Conservation (phyloP, 164 flowering plant species). For the Annona squamosa region DNA sequence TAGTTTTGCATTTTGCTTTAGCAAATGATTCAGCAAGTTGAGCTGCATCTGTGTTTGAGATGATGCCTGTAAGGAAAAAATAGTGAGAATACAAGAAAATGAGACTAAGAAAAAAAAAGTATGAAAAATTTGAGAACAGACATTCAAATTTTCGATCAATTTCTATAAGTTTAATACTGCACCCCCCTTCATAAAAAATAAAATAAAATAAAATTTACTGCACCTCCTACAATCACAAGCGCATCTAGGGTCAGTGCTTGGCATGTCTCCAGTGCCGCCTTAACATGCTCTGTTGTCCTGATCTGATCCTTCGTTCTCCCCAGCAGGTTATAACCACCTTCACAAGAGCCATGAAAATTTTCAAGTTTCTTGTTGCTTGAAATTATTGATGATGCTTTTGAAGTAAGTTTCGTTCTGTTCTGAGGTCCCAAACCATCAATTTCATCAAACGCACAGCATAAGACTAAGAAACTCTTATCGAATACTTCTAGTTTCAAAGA, state of each 20-base stretch:
- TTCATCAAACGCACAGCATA: neutral
- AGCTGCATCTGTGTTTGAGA: constrained; percentile 19
- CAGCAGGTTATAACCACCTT: constrained; percentile 26
- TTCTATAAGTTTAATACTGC: neutral
- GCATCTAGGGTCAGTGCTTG: constrained; percentile 12
- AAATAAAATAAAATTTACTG: neutral
- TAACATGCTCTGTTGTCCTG: constrained; percentile 14
- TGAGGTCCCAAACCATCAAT: neutral
- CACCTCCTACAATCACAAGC: constrained; percentile 16
- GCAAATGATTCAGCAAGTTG: constrained; percentile 18
- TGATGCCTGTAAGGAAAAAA: constrained; percentile 10
- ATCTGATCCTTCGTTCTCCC: constrained; percentile 25
- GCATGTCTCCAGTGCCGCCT: constrained; percentile 8
- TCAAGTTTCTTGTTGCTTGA: neutral
- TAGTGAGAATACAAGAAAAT: neutral
- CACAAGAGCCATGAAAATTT: neutral
- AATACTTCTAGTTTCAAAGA: too few relatives aligned
- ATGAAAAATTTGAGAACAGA: too few relatives aligned
- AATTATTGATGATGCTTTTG: neutral
- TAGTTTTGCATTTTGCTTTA: constrained; percentile 12
- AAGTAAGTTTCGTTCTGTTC: neutral
- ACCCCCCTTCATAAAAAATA: too few relatives aligned
- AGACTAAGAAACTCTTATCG: too few relatives aligned
- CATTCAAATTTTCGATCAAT: neutral
- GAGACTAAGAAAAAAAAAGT: neutral